These are phyloP conservation scores for Botrytis byssoidea DNA, from an alignment of 2,329 filamentous ascomycete species.

Conservation along the genomic window DNA sequence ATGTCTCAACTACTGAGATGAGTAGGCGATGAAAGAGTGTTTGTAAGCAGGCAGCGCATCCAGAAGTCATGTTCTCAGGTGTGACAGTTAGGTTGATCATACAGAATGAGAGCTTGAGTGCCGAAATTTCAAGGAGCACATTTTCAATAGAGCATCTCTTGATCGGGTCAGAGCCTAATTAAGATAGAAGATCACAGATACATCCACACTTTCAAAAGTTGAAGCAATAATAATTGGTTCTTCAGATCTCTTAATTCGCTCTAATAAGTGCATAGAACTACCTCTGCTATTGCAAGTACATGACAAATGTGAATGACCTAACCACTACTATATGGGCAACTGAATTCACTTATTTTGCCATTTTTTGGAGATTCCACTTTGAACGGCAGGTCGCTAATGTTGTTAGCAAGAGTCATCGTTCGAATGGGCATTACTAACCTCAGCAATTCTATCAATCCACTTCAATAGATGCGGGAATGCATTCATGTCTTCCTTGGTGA, in stretches of 20 bases:
- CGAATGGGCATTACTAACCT: constrained; percentile 23
- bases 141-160: background rate
- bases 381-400: constrained; percentile 24
- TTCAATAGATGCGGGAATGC: constrained; percentile 51
- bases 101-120: background rate
- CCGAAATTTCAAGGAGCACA: background rate
- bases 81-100: background rate
- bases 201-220: background rate
- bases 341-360: constrained; percentile 15
- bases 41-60: background rate
- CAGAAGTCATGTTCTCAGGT: background rate
- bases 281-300: background rate
- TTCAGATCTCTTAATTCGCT: background rate
- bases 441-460: constrained; percentile 53
- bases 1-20: background rate
- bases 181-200: background rate
- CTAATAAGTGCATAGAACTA: background rate
- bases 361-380: constrained; percentile 35
- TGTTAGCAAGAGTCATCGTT: constrained; percentile 1
- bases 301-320: background rate
- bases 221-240: background rate
- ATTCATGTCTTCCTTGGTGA: constrained; percentile 48
- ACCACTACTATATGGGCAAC: background rate
- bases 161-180: background rate
- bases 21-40: background rate